A percentile compares a stretch with the other conserved stretches of the same genome.
These are phyloP conservation scores for Arachnopeziza araneosa DNA, from an alignment of 2,329 filamentous ascomycete species.

Conservation along the genomic window DNA sequence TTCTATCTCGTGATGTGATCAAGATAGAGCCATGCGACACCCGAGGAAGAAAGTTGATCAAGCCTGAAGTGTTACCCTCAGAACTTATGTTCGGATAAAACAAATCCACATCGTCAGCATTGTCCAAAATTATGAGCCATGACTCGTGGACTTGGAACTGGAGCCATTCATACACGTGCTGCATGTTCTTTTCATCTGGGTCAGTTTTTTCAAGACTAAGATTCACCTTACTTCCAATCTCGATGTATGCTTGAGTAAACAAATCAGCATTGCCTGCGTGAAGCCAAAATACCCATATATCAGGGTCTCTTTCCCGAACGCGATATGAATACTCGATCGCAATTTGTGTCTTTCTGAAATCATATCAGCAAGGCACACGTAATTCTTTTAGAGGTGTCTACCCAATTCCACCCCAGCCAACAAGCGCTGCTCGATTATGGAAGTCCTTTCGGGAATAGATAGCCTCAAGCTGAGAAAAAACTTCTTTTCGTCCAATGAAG, in stretches of 20 bases:
- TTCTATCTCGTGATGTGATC: conserved; percentile 22
- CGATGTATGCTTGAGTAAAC: conserved; percentile 32
- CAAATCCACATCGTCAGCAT: conserved; percentile 30
- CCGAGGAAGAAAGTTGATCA: conserved; percentile 19
- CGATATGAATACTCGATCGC: conserved; percentile 35
- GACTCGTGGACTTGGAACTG: conserved; percentile 15
- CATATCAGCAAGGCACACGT: not conserved
- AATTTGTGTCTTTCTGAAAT: conserved; percentile 32
- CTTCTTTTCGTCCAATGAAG: conserved; percentile 13
- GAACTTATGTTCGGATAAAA: conserved; percentile 13
- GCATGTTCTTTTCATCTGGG: conserved; percentile 29
- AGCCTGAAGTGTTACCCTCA: conserved; percentile 14
- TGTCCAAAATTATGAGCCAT: conserved; percentile 37
- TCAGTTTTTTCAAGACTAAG: conserved; percentile 28
- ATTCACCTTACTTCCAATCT: conserved; percentile 30
- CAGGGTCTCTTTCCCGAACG: conserved; percentile 19
- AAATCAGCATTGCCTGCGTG: conserved; percentile 30
- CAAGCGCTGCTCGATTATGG: not conserved
- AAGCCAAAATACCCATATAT: conserved; percentile 36
- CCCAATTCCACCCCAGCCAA: not conserved
- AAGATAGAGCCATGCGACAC: conserved; percentile 19
- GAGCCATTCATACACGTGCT: conserved; percentile 30
- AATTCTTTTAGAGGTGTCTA: not conserved
- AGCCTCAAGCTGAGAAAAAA: conserved; percentile 7
- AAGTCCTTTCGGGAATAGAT: not conserved